Base-by-base conservation (phyloP, 2,329 filamentous ascomycete species). In the Acrocalymma vagum region DNA sequence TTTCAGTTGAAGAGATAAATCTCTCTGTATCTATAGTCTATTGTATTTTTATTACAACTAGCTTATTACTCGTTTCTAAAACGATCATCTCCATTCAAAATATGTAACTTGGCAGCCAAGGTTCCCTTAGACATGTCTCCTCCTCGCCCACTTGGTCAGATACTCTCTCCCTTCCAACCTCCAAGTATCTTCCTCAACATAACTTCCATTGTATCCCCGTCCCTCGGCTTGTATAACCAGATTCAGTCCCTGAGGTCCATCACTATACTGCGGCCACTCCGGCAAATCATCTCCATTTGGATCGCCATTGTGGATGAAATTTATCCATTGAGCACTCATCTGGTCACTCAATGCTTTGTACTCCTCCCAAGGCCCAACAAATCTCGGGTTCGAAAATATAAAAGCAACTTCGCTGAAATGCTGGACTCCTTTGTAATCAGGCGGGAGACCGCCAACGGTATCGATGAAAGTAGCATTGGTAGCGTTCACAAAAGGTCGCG, bases 401-500 rank as follows among this genome's bases (percentile, higher is more conserved):
- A 75, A 77, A 1, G 69, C 69, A 0, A 75, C 71, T 51, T 78
- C 75, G 39, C 70, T 72, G 54, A 84, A 84, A 58, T 85, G 82
- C 4, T 74, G 72, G 0, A 78, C 77, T 1, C 78, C 78, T 4
- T 68, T 67, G 11, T 73, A 71, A 11, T 69, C 68, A 0, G 71
- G 65, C 2, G 62, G 52, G 5, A 75, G 58, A 9, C 77, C 75
- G n/a, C 75, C 73, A 0, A 74, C 60, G 6, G 74, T 58, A 13
- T 80, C 80, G 5, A 48, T 53, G 16, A 38, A 59, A 1, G 50
- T 60, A 0, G 60, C 47, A 11, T 61, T 63, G 8, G 54, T 53
- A 37, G 42, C 44, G 37, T 62, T 45, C 18, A 40, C n/a, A 44
- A 58, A 70, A 3, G 65, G 65, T 9, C 62, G 56, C 4, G 67